Evolutionary conservation across 192 early-diverging fungal species (phyloP), one percentile per base, ranked within the genome.

Genomic region (Phlyctochytrium arcticum): DNA sequence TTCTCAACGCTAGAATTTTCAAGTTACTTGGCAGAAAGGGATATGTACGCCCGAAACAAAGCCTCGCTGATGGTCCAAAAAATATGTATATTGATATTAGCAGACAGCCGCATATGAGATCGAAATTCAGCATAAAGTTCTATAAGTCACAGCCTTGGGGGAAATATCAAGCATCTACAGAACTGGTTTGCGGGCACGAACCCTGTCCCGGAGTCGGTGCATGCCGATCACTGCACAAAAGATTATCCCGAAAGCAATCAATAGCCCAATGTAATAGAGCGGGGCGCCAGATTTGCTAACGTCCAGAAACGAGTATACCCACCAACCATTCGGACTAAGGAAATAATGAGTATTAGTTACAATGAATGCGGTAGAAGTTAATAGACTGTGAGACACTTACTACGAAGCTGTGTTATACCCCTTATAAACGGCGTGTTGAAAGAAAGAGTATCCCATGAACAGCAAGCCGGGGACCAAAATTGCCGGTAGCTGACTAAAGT

Each of bases 231-330:
- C 68, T 21, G 61, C 7, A 33, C 34, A 67, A 34, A 65, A 74
- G 1, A 65, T 26, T 6, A 37, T 8, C 0, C 60, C 27, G 32
- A 74, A 70, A 12, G 23, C 55, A n/a, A 69, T 2, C 4, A 48
- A 10, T 3, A 74, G 55, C 3, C n/a, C 63, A 47, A 70, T 39
- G 47, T 74, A 74, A 21, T 48, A 74, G 1, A 36, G 50, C 47
- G 27, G 32, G 2, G 73, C 68, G n/a, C 30, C 24, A 34, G 55
- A 15, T n/a, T 65, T 54, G 3, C 49, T 33, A 19, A 68, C 70
- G 63, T 74, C 68, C 19, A 74, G 63, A 57, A 74, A 74, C 32
- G 39, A n/a, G 53, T 74, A 74, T 27, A 70, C 68, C 73, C 73
- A 74, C 34, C 49, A 66, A 12, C 73, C 72, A 57, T 59, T 6